Percentiles rank a stretch among this genome's conserved stretches.
phyloP scores from a whole-genome alignment of 176 grass and related monocot species.

The Hsuehochloa calcarea region DNA sequence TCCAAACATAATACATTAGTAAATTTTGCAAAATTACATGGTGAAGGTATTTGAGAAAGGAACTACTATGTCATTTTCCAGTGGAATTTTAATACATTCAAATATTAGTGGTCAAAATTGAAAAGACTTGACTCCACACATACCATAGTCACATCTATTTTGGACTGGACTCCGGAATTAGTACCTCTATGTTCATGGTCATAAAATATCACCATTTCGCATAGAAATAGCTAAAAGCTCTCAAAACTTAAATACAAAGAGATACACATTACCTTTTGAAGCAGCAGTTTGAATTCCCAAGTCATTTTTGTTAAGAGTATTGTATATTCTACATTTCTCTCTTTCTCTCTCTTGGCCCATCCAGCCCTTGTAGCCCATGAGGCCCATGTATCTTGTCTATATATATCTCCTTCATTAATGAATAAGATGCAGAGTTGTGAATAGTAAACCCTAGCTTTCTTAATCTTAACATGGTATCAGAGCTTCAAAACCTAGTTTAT shows the following conservation, averaged over 20 bases:
- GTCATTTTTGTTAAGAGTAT: too few relatives aligned
- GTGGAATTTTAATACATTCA: neutral
- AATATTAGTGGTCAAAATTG: neutral
- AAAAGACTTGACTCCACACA: neutral
- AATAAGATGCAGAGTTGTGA: too few relatives aligned
- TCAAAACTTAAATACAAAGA: neutral
- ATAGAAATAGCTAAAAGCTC: neutral
- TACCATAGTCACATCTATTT: constrained; percentile 6
- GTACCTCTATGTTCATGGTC: neutral
- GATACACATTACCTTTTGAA: constrained; percentile 45
- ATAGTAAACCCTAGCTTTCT: too few relatives aligned
- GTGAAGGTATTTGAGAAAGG: neutral
- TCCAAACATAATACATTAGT: neutral
- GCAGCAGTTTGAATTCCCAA: constrained; percentile 55
- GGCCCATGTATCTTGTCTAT: too few relatives aligned
- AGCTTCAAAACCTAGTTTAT: too few relatives aligned
- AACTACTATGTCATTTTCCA: neutral
- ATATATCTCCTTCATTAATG: too few relatives aligned
- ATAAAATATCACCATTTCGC: neutral
- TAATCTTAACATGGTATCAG: too few relatives aligned
- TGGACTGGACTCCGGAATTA: neutral
- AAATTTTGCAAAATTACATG: neutral
- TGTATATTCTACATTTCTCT: too few relatives aligned
- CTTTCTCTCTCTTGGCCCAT: too few relatives aligned
- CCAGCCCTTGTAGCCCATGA: too few relatives aligned